These are phyloP conservation scores for Alternaria ventricosa DNA, from an alignment of 2,329 filamentous ascomycete genomes.

Conservation along the genomic window DNA sequence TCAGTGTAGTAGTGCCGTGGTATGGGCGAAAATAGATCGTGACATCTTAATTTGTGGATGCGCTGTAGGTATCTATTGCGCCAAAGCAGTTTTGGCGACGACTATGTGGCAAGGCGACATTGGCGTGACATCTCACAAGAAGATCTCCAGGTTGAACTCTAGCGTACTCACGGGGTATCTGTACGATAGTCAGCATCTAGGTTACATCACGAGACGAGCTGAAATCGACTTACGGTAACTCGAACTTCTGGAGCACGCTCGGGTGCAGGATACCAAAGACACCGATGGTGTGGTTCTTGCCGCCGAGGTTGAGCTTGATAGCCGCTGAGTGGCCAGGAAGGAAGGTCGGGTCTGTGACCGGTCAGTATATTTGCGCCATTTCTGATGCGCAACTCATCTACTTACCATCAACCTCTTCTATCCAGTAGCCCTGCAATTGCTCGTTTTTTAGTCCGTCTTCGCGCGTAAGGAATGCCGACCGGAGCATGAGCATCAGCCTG, in stretches of 20 bases:
- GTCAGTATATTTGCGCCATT: conserved; percentile 10
- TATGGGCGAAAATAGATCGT: neutral
- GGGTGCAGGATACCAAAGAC: conserved; percentile 95
- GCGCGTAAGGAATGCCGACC: conserved; percentile 76
- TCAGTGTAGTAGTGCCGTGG: neutral
- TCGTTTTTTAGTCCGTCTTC: conserved; percentile 69
- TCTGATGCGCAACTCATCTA: neutral
- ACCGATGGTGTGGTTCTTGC: conserved; percentile 79
- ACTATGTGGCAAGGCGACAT: neutral
- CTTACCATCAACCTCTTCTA: conserved; percentile 83
- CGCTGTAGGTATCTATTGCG: neutral
- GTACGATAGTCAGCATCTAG: conserved; percentile 21
- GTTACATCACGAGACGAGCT: neutral
- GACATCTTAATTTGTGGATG: neutral
- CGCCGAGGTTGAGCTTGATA: conserved; percentile 76
- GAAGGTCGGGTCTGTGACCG: conserved; percentile 75
- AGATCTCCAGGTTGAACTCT: conserved; percentile 92
- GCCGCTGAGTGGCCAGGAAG: conserved; percentile 88
- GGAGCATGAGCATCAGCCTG: conserved; percentile 90
- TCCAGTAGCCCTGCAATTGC: conserved; percentile 81
- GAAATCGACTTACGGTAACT: conserved; percentile 70
- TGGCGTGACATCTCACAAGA: conserved; percentile 65
- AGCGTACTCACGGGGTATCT: conserved; percentile 91
- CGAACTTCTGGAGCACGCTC: conserved; percentile 89
- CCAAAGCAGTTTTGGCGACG: neutral